Evolutionary conservation across 2,329 filamentous ascomycete genomes (phyloP), one percentile per base, ranked within the genome.

Genomic region (Microcyclosporella mali): DNA sequence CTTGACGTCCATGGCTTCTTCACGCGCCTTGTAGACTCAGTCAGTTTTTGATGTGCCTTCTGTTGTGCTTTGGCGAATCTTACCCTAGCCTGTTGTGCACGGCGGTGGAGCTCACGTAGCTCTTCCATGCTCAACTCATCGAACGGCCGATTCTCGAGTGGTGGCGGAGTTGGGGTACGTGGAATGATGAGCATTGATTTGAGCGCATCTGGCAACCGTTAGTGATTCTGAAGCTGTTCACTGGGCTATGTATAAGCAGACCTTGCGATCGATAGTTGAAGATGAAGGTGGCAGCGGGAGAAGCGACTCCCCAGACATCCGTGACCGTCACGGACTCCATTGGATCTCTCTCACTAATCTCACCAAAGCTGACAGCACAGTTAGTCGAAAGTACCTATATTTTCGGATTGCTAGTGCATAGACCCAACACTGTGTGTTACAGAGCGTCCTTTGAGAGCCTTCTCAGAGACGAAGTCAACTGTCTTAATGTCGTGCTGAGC

Each of bases 261-360:
- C 53, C 48, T 10, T 27, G 18, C 2, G 54, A 55, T 27, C 50
- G 49, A 41, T 57, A 59, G 4, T 41, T 21, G 46, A 58, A 57
- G n/a, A 50, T 35, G 38, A 54, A 50, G 1, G 28, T 50, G 4
- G 38, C 50, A 28, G 21, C 39, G 7, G 46, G 49, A 25, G 6
- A 6, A 25, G 9, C 6, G 9, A 9, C 21, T 25, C 21, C 6
- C 9, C 6, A 9, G 9, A 25, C 9, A 9, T 25, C 21, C 9
- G 21, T 25, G 9, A n/a, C n/a, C n/a, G n/a, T n/a, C n/a, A n/a
- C n/a, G n/a, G n/a, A n/a, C n/a, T n/a, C n/a, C n/a, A n/a, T n/a
- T n/a, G n/a, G n/a, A n/a, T n/a, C n/a, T n/a, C n/a, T n/a, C n/a
- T n/a, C n/a, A n/a, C n/a, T n/a, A n/a, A n/a, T n/a, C n/a, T n/a